Evolutionary conservation across 345 rosid species (phyloP).

Genomic region (Lenwebbia sp.): DNA sequence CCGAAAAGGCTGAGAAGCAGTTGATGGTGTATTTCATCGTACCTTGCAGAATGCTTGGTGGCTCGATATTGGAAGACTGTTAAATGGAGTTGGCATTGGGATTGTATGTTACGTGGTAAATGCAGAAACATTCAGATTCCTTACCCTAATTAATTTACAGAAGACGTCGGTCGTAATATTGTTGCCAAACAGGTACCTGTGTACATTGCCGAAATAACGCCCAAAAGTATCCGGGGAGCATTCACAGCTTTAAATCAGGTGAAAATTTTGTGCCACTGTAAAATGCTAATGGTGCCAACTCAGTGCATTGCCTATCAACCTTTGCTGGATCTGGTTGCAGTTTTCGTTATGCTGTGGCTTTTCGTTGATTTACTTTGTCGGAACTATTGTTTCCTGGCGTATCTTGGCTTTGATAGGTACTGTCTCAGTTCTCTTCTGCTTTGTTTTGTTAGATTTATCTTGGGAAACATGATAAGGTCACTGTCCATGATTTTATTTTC

Average conservation of each 20-base stretch:
- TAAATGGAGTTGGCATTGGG: conserved; percentile 21
- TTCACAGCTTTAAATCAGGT: conserved; percentile 7
- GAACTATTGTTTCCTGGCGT: conserved; percentile 22
- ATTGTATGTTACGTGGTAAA: conserved; percentile 22
- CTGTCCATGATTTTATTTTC: neutral
- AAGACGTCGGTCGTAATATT: neutral
- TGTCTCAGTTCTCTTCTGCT: neutral
- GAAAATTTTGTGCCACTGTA: neutral
- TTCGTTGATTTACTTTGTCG: conserved; percentile 8
- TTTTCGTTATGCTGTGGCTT: conserved; percentile 11
- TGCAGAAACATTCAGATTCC: neutral
- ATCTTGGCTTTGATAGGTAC: conserved; percentile 14
- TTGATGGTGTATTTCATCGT: neutral
- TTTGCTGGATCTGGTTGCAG: neutral
- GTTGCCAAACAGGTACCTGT: conserved; percentile 7
- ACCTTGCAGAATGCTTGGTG: conserved; percentile 15
- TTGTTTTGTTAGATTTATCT: neutral
- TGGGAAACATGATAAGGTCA: neutral
- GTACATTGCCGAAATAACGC: conserved; percentile 13
- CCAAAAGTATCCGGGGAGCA: conserved; percentile 9
- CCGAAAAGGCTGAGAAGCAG: neutral
- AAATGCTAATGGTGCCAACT: neutral
- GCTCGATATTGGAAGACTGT: conserved; percentile 26
- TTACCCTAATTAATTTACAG: neutral
- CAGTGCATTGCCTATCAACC: neutral